phyloP scores from a whole-genome alignment of 345 rosid genomes.

The Boechera stricta region DNA sequence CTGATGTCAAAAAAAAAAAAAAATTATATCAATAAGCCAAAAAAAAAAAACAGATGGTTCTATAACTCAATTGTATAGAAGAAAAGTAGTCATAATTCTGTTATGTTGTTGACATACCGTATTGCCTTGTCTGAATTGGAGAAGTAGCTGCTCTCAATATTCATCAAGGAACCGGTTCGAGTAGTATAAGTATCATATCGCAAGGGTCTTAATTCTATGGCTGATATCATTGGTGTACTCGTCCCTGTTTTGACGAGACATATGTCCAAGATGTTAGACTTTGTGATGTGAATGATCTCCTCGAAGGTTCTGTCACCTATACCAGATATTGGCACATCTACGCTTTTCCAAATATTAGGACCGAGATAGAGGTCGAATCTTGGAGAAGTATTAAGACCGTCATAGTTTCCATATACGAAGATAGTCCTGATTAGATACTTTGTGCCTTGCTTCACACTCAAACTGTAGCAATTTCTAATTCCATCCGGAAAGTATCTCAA shows the following conservation, averaged over 20 bases:
- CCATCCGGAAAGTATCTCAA: conserved; percentile 52
- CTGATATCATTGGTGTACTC: conserved; percentile 25
- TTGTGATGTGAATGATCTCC: conserved; percentile 52
- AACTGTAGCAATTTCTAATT: conserved; percentile 46
- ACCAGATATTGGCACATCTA: too few species aligned
- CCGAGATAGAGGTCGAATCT: conserved; percentile 53
- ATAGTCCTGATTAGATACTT: conserved; percentile 43
- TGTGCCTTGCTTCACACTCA: conserved; percentile 31
- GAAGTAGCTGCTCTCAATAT: neutral
- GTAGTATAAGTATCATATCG: neutral
- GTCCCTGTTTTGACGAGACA: conserved; percentile 58
- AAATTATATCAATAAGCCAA: too few species aligned
- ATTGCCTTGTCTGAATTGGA: neutral
- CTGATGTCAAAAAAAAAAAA: too few species aligned
- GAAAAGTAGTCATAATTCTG: neutral
- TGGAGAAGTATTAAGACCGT: conserved; percentile 35
- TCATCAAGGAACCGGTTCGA: conserved; percentile 20
- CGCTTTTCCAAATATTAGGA: conserved; percentile 46
- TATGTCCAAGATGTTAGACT: conserved; percentile 36
- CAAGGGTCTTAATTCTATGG: conserved; percentile 40
- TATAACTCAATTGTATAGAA: neutral
- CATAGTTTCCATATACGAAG: conserved; percentile 53
- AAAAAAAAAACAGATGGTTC: neutral
- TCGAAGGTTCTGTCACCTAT: too few species aligned
- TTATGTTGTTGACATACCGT: conserved; percentile 4